These are phyloP conservation scores for Paxillus involutus DNA, from an alignment of 768 basidiomycete species.

Conservation along the genomic window DNA sequence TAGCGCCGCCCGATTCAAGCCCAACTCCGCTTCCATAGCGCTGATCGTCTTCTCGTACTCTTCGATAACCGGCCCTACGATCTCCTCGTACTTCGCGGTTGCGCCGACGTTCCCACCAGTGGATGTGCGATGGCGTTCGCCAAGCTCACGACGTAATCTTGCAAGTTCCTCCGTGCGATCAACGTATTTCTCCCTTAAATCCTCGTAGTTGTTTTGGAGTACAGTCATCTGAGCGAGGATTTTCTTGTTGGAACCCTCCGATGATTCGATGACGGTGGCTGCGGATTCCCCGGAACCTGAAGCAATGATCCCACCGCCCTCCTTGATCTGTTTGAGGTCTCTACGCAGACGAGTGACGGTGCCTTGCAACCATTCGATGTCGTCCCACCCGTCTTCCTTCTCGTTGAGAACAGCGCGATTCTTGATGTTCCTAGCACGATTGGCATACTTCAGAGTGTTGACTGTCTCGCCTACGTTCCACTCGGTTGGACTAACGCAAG, in stretches of 20 bases:
- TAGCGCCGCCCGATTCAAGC: conserved; percentile 82
- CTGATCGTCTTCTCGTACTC: conserved; percentile 98
- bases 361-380: conserved; percentile 92
- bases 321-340: conserved; percentile 81
- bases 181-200: conserved; percentile 79
- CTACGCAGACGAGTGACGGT: conserved; percentile 83
- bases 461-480: conserved; percentile 94
- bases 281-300: conserved; percentile 30
- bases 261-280: conserved; percentile 28
- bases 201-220: conserved; percentile 83
- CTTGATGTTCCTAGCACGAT: conserved; percentile 96
- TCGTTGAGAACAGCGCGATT: conserved; percentile 91
- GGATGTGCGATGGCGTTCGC: conserved; percentile 65
- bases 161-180: conserved; percentile 89
- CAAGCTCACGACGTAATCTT: conserved; percentile 73
- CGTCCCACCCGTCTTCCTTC: conserved; percentile 98
- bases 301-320: conserved; percentile 43
- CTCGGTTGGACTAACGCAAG: conserved; percentile 95
- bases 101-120: conserved; percentile 61
- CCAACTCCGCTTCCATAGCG: conserved; percentile 91
- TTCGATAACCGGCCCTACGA: conserved; percentile 96
- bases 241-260: conserved; percentile 71
- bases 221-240: conserved; percentile 80
- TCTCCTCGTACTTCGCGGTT: conserved; percentile 83
- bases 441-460: conserved; percentile 95